These are phyloP conservation scores for Pseudonitzschia pungens DNA, from an alignment of 108 stramenopile genomes.

Conservation along the genomic window DNA sequence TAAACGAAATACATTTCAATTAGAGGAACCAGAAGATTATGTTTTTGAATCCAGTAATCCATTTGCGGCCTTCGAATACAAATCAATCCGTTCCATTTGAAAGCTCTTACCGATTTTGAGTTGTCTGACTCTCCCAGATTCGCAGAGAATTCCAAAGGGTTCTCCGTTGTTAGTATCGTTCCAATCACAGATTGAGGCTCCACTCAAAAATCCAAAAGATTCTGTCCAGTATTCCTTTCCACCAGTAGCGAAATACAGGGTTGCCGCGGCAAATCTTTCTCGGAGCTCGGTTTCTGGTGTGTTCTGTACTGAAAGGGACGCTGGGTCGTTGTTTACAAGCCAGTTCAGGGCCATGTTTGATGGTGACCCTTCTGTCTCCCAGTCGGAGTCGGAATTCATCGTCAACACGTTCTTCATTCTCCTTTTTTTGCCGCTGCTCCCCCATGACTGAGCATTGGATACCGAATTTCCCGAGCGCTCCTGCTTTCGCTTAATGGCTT, in stretches of 20 bases:
- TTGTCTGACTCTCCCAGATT: neutral
- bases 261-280: constrained; percentile 1
- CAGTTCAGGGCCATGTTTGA: neutral
- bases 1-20: too few species aligned
- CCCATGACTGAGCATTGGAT: neutral
- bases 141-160: constrained; percentile 6
- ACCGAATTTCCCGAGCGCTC: neutral
- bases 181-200: constrained; percentile 6
- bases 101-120: constrained; percentile 7
- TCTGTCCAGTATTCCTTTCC: neutral
- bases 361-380: constrained; percentile 2
- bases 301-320: neutral
- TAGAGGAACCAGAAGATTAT: too few species aligned
- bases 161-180: neutral
- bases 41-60: too few species aligned
- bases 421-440: neutral
- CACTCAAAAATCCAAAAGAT: constrained; percentile 3
- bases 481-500: neutral
- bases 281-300: neutral
- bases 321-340: neutral
- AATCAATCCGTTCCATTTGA: neutral
- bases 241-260: neutral
- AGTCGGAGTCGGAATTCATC: neutral
- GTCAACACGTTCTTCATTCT: neutral
- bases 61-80: too few species aligned